Conservation (phyloP, 2,329 filamentous ascomycete genomes). For the Bipolaris oryzae region DNA sequence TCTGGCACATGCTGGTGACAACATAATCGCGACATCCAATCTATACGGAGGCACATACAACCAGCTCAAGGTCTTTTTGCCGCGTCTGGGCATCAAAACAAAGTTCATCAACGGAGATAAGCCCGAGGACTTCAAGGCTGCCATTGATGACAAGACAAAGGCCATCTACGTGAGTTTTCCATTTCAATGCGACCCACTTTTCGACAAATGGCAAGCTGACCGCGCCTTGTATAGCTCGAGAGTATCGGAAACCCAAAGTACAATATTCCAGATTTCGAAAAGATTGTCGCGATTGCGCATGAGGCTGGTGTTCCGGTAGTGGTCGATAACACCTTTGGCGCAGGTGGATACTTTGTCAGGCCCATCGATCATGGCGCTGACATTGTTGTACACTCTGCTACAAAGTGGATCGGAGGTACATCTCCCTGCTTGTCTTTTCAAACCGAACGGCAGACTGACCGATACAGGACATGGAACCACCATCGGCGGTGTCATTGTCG, state of each 20-base stretch:
- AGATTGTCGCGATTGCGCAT: slow-evolving; percentile 80
- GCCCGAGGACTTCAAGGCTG: slow-evolving; percentile 75
- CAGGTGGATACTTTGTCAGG: slow-evolving; percentile 84
- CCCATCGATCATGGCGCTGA: slow-evolving; percentile 91
- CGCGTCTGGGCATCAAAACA: slow-evolving; percentile 83
- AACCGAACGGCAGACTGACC: background rate
- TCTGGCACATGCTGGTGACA: slow-evolving; percentile 87
- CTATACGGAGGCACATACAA: slow-evolving; percentile 94
- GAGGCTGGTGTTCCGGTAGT: slow-evolving; percentile 64
- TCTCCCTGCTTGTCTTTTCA: background rate
- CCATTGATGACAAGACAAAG: slow-evolving; percentile 93
- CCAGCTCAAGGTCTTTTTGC: slow-evolving; percentile 90
- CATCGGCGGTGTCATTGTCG: slow-evolving; percentile 83
- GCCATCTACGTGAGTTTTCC: slow-evolving; percentile 70
- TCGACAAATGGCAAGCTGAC: too few species aligned
- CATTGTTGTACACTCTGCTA: slow-evolving; percentile 92
- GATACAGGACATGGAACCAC: slow-evolving; percentile 75
- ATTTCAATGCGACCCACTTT: too few species aligned
- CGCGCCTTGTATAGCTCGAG: slow-evolving; percentile 56
- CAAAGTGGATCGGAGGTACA: slow-evolving; percentile 90
- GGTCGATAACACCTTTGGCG: slow-evolving; percentile 93
- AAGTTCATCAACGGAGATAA: slow-evolving; percentile 87
- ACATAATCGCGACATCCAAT: slow-evolving; percentile 89
- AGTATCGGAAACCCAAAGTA: slow-evolving; percentile 93
- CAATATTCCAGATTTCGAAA: slow-evolving; percentile 90